Percentiles rank a stretch among this genome's conserved stretches.
These are phyloP conservation scores for Salinomyces thailandicus DNA, from an alignment of 2,329 filamentous ascomycete species.

Conservation along the genomic window DNA sequence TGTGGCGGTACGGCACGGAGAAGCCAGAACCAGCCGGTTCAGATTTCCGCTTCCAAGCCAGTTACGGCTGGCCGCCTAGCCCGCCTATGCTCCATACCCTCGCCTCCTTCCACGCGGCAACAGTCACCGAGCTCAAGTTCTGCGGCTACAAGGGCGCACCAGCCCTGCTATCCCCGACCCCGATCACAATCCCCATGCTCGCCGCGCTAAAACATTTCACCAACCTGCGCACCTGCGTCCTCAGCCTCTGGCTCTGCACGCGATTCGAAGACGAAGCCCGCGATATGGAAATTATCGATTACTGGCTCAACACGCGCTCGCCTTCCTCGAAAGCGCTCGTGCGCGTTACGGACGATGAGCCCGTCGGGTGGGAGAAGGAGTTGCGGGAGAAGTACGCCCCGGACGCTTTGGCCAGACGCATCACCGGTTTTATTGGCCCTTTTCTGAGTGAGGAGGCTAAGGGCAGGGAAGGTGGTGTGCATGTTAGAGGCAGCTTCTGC, in stretches of 20 bases:
- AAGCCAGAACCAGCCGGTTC: slow-evolving; percentile 9
- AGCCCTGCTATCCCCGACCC: slow-evolving; percentile 28
- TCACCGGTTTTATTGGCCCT: slow-evolving; percentile 31
- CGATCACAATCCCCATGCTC: slow-evolving; percentile 31
- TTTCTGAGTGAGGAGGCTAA: slow-evolving; percentile 33
- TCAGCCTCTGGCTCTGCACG: slow-evolving; percentile 35
- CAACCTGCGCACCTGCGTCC: slow-evolving; percentile 31
- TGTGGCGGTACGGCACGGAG: slow-evolving; percentile 16
- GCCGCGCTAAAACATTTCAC: slow-evolving; percentile 32
- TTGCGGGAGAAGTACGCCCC: slow-evolving; percentile 32
- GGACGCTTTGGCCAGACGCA: slow-evolving; percentile 30
- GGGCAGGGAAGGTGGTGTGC: slow-evolving; percentile 29
- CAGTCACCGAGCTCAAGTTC: slow-evolving; percentile 37
- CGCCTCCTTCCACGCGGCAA: slow-evolving; percentile 30
- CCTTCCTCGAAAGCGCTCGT: slow-evolving; percentile 31
- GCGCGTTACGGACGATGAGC: slow-evolving; percentile 19
- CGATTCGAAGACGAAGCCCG: slow-evolving; percentile 26
- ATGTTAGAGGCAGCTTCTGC: slow-evolving; percentile 37
- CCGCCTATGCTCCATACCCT: slow-evolving; percentile 34
- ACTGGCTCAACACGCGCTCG: slow-evolving; percentile 33
- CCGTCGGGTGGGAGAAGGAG: slow-evolving; percentile 33
- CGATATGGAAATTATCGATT: slow-evolving; percentile 35
- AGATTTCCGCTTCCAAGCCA: slow-evolving; percentile 25
- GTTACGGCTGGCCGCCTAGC: slow-evolving; percentile 32
- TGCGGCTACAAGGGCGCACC: slow-evolving; percentile 38